Evolutionary conservation across 495 filamentous ascomycete species (phyloP), one percentile per base, ranked within the genome.

Genomic region (Trichocladium antarcticum): DNA sequence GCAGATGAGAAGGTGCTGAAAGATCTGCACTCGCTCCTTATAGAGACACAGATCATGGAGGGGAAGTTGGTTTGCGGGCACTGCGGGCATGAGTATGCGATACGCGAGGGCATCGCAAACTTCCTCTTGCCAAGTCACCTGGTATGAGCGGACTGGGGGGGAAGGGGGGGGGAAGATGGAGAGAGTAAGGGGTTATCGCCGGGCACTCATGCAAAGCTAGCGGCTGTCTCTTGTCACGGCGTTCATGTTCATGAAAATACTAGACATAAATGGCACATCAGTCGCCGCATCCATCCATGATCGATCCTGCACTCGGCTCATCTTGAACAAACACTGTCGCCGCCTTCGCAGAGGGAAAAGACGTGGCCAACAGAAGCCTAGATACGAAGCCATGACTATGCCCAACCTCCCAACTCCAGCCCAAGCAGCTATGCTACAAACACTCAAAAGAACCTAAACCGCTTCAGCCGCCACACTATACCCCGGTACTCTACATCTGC

Each of bases 81-180:
- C 62, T 97, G 92, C 68, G 85, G 85, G 48, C 88, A 97, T 64
- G 82, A 90, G 67, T 97, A 97, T 66, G 77, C 79, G 57, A 82
- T 99, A 36, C 84, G 86, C 61, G 88, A 97, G 67, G 93, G 92
- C 19, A 94, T 97, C 58, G 86, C 88, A 38, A 97, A 97, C 64
- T 98, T 98, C 60, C 70, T 98, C 55, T 69, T 98, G 61, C 92
- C 92, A 15, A 89, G 83, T 58, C 92, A 97, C 71, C 67, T 97
- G 58, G 92, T 87, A 45, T 77, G 62, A 68, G 17, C 8, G 42
- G 16, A 0, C 5, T 29, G 17, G 11, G 1, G 1, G 22, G 17
- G 5, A 8, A 24, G 3, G 32, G 7, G 28, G 16, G 6, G 4
- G 19, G 6, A 5, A 22, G 24, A 45, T 17, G 35, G 19, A 12